Percentiles rank a stretch among this genome's conserved stretches.
These are phyloP conservation scores for Entelexis sorbosivorans DNA, from an alignment of 1,139 yeast genomes.

Conservation along the genomic window DNA sequence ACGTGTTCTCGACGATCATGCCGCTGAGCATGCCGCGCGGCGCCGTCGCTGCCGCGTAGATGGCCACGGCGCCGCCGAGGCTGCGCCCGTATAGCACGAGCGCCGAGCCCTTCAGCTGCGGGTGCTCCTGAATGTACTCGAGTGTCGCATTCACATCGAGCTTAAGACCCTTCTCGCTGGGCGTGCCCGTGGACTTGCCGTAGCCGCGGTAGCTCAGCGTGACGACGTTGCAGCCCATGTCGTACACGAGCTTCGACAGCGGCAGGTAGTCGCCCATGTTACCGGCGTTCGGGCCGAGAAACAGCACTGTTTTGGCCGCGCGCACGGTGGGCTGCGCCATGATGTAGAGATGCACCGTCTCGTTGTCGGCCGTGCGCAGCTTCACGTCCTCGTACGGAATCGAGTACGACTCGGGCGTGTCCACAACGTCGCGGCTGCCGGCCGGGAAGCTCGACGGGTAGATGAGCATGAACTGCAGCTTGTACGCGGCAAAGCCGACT, in stretches of 20 bases:
- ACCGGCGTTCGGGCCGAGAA: slow-evolving; percentile 91
- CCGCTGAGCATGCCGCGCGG: slow-evolving; percentile 38
- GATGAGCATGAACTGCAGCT: slow-evolving; percentile 56
- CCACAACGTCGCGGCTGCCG: slow-evolving; percentile 57
- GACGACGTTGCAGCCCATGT: slow-evolving; percentile 65
- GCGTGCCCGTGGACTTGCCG: slow-evolving; percentile 70
- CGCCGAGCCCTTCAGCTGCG: slow-evolving; percentile 42
- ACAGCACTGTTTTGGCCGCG: slow-evolving; percentile 54
- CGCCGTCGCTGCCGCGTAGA: slow-evolving; percentile 64
- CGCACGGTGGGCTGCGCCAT: slow-evolving; percentile 28
- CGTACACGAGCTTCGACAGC: slow-evolving; percentile 59
- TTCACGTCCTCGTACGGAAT: slow-evolving; percentile 57
- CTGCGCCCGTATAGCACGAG: slow-evolving; percentile 77
- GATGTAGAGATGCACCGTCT: slow-evolving; percentile 40
- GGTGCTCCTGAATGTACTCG: slow-evolving; percentile 45
- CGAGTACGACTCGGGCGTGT: slow-evolving; percentile 63
- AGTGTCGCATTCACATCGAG: slow-evolving; percentile 69
- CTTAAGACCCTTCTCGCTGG: slow-evolving; percentile 72
- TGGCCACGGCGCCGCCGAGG: slow-evolving; percentile 90
- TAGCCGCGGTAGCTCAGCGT: slow-evolving; percentile 87
- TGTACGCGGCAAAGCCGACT: slow-evolving; percentile 27
- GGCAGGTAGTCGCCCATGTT: slow-evolving; percentile 91
- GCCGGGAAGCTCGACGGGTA: slow-evolving; percentile 77
- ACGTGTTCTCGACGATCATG: slow-evolving; percentile 75
- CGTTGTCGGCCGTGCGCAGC: slow-evolving; percentile 59